Base-by-base conservation (phyloP, 1,284 basidiomycete species). In the Ustilago tritici region DNA sequence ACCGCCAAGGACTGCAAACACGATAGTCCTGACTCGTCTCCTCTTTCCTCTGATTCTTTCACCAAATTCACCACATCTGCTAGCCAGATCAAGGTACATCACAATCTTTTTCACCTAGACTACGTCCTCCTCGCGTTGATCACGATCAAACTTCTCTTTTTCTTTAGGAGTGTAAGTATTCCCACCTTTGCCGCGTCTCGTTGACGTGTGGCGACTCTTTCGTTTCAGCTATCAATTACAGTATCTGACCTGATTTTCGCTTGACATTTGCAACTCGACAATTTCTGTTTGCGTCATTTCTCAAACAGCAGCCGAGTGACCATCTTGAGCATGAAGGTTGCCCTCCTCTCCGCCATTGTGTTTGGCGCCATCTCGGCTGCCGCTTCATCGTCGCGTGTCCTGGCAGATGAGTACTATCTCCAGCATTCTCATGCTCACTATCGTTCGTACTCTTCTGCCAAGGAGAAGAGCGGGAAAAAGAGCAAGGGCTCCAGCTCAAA, bases 291-390 rank as follows among this genome's bases (percentile, higher is more conserved):
- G 12, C 14, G 40, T 17, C 23, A 28, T 28, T 28, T 28, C 23
- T 28, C 23, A 28, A 41, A 6, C 40, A 41, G 40, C 40, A 49
- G 46, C 46, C 46, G 35, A 7, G 32, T 50, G 3, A 10, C 56
- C 8, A 17, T 38, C 43, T 9, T 57, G 35, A 47, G 35, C 32
- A 76, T 76, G 74, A 76, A 65, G 68, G 61, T 60, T 10, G 64
- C 69, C 17, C 52, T 71, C 7, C 62, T 76, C 46, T 65, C 23
- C 47, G 65, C 65, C 19, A 50, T 76, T n/a, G 74, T 76, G 12
- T 76, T 76, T 40, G 74, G 74, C 40, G 74, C 65, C 35, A 65
- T 71, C 56, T 65, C 74, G 10, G 74, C 54, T 8, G 68, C 74
- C n/a, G 74, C 68, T n/a, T 61, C 74, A 5, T 36, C 69, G 19